Percentiles rank a stretch among this genome's conserved stretches.
phyloP scores from a whole-genome alignment of 2,329 filamentous ascomycete genomes.

The Aureobasidium subglaciale region DNA sequence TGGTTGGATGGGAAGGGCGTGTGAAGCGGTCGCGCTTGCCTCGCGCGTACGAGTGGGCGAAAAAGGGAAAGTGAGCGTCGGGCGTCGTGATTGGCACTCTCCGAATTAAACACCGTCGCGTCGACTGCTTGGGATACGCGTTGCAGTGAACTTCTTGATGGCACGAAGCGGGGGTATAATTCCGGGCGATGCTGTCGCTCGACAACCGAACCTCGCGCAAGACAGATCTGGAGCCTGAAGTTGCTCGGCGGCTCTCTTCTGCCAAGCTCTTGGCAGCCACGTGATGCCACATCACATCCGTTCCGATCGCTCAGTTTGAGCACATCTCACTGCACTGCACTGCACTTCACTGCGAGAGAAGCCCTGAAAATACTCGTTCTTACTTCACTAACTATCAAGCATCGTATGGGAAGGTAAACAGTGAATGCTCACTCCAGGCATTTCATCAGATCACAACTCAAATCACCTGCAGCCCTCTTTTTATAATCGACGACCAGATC shows the following conservation, averaged over 20 bases:
- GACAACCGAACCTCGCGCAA: background rate
- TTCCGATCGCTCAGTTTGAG: no score
- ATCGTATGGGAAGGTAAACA: no score
- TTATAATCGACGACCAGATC: no score
- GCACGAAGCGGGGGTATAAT: constrained; percentile 7
- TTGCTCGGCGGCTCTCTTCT: background rate
- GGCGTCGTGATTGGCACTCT: background rate
- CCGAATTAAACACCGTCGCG: constrained; percentile 2
- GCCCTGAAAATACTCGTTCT: no score
- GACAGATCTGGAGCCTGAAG: background rate
- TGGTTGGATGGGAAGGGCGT: constrained; percentile 1
- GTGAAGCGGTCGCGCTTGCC: constrained; percentile 8
- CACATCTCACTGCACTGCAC: no score
- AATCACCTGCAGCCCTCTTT: no score
- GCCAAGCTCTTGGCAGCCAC: background rate
- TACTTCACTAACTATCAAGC: no score
- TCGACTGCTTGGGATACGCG: constrained; percentile 3
- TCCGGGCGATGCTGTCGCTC: constrained; percentile 1
- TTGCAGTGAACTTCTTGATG: constrained; percentile 6
- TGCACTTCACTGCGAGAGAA: no score
- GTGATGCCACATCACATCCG: background rate
- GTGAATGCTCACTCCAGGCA: no score
- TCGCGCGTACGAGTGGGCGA: background rate
- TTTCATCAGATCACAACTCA: no score
- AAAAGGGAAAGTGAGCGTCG: constrained; percentile 9